Base-by-base conservation (phyloP, 352 stramenopile genomes). In the Hyaloperonospora brassicae region DNA sequence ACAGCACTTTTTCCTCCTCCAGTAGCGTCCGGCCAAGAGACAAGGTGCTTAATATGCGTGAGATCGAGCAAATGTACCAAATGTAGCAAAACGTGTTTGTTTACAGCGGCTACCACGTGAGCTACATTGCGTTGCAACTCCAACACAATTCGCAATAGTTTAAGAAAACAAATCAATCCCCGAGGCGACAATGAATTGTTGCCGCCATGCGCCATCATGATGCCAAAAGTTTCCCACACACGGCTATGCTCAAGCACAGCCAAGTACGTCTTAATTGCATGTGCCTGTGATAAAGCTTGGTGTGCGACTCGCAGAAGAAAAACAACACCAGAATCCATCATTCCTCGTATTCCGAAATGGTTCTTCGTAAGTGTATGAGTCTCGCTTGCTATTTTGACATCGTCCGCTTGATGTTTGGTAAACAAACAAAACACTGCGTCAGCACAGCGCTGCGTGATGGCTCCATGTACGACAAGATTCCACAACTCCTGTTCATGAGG, bases 91-190 rank as follows among this genome's bases (percentile, higher is more conserved):
- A 90, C 48, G 31, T 79, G 59, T 21, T 82, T 57, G 24, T 88
- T 86, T 12, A 88, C 65, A 2, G 68, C 56, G 0, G 72, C 44
- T 47, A 87, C 74, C 46, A 78, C 69, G 38, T 62, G 54, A 8
- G 55, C 38, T 7, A 78, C 62, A 45, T 61, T 71, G 50, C 68
- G 70, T 49, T 79, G 68, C 57, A 80, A 82, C 59, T 94, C 84
- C 0, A 70, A 73, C 5, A 95, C 64, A 49, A 81, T 79, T 12
- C 78, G 73, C 44, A 92, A 68, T 49, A 91, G 65, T 49, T 89
- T 90, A 24, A 95, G 66, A 14, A 92, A 84, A 48, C 73, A 94
- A 50, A 93, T 89, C 10, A 94, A 58, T 0, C 86, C 86, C 76
- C 72, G 90, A 1, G 86, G 86, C 5, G 84, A 95, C 39, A 95